A percentile compares a stretch with the other conserved stretches of the same genome.
These are phyloP conservation scores for Hanseniaspora gamundiae DNA, from an alignment of 1,139 yeast species.

Conservation along the genomic window DNA sequence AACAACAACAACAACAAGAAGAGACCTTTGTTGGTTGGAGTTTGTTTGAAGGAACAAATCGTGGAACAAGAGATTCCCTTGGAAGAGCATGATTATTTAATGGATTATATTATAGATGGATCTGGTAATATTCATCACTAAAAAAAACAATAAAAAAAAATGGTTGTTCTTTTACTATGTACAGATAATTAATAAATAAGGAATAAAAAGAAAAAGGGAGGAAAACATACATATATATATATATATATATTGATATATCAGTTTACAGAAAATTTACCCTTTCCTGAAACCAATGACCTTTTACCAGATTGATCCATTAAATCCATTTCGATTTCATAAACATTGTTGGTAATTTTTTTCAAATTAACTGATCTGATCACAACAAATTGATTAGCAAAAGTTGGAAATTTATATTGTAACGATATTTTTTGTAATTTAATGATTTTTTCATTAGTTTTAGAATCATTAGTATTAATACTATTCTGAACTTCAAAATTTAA, in stretches of 20 bases:
- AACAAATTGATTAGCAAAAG: slow-evolving; percentile 69
- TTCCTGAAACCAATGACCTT: slow-evolving; percentile 35
- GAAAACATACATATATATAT: slow-evolving; percentile 6
- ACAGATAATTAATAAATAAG: no score
- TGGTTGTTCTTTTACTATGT: no score
- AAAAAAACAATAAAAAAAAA: slow-evolving; percentile 5
- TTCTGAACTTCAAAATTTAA: slow-evolving; percentile 19
- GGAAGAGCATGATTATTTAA: slow-evolving; percentile 57
- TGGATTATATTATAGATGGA: slow-evolving; percentile 49
- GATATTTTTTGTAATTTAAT: slow-evolving; percentile 31
- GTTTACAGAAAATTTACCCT: slow-evolving; percentile 24
- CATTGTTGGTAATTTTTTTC: slow-evolving; percentile 25
- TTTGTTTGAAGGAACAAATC: slow-evolving; percentile 42
- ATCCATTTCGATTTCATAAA: slow-evolving; percentile 25
- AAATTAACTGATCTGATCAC: slow-evolving; percentile 42
- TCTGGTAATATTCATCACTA: slow-evolving; percentile 15
- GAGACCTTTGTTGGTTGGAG: slow-evolving; percentile 35
- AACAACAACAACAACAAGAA: not conserved
- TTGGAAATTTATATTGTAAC: slow-evolving; percentile 48
- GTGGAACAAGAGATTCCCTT: slow-evolving; percentile 45
- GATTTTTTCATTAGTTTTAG: no score
- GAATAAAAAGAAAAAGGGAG: slow-evolving; percentile 4
- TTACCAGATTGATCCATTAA: slow-evolving; percentile 34
- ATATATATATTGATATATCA: not conserved
- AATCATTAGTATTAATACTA: no score